Percentiles rank a stretch among this genome's conserved stretches.
These are phyloP conservation scores for Melastoma malabathricum DNA, from an alignment of 345 rosid species.

Conservation along the genomic window DNA sequence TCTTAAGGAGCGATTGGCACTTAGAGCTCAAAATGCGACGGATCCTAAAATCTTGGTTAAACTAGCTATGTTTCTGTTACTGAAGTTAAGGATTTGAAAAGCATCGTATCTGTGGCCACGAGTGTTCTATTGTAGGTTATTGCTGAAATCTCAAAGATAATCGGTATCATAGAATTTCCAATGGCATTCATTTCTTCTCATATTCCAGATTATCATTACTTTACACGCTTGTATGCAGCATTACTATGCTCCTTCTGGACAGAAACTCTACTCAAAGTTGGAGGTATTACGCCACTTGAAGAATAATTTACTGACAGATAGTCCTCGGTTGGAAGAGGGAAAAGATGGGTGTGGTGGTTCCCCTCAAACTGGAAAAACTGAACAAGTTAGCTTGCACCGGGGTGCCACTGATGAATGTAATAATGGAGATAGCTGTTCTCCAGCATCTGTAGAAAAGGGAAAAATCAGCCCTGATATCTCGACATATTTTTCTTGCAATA, in stretches of 20 bases:
- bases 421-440: not conserved
- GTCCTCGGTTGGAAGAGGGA: too few relatives aligned
- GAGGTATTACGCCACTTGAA: conserved; percentile 32
- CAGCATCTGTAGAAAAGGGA: conserved; percentile 16
- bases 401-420: conserved; percentile 2
- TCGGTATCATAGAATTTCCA: not conserved
- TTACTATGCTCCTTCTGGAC: conserved; percentile 33
- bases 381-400: not conserved
- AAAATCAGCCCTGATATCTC: not conserved
- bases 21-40: too few relatives aligned
- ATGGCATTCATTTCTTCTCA: not conserved
- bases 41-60: too few relatives aligned
- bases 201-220: not conserved
- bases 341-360: not conserved
- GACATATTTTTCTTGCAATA: not conserved
- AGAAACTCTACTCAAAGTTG: conserved; percentile 25
- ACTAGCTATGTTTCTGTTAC: too few relatives aligned
- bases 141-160: not conserved
- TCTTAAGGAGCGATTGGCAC: too few relatives aligned
- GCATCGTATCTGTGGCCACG: too few relatives aligned
- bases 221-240: conserved; percentile 21
- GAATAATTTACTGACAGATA: not conserved
- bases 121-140: too few relatives aligned
- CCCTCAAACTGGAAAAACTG: conserved; percentile 18
- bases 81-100: too few relatives aligned